Evolutionary conservation across 805 yeast species (phyloP).

Genomic region (Lipomyces kockii): DNA sequence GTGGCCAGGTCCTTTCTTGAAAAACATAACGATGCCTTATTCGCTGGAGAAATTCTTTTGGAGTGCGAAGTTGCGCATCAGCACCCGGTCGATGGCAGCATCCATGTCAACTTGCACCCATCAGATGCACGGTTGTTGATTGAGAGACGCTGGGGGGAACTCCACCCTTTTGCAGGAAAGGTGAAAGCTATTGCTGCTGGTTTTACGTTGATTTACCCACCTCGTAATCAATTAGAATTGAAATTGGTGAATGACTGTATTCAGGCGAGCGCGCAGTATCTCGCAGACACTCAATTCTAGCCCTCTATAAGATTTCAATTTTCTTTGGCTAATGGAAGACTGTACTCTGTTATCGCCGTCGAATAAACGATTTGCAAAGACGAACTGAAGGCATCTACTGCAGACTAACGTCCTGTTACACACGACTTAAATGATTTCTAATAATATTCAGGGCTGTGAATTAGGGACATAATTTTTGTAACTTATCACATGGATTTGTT

Average conservation of each 20-base stretch:
- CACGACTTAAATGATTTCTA: too few species aligned
- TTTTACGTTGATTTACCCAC: background rate
- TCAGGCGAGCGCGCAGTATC: background rate
- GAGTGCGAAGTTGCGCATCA: background rate
- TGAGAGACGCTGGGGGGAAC: background rate
- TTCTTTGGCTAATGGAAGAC: background rate
- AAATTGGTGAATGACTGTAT: background rate
- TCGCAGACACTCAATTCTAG: background rate
- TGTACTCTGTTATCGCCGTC: background rate
- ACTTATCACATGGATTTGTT: too few species aligned
- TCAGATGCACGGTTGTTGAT: background rate
- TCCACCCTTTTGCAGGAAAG: background rate
- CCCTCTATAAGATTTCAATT: background rate
- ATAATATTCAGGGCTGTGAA: too few species aligned
- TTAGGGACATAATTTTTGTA: too few species aligned
- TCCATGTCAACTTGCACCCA: background rate
- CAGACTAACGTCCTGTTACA: too few species aligned
- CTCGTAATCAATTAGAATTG: background rate
- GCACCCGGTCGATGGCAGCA: background rate
- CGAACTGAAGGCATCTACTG: too few species aligned
- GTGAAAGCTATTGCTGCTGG: background rate
- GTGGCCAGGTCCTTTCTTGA: background rate
- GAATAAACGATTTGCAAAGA: too few species aligned
- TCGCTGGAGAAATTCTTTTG: background rate
- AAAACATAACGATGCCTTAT: conserved; percentile 1